Base-by-base conservation (phyloP, 345 rosid species). In the Aquilaria sinensis region DNA sequence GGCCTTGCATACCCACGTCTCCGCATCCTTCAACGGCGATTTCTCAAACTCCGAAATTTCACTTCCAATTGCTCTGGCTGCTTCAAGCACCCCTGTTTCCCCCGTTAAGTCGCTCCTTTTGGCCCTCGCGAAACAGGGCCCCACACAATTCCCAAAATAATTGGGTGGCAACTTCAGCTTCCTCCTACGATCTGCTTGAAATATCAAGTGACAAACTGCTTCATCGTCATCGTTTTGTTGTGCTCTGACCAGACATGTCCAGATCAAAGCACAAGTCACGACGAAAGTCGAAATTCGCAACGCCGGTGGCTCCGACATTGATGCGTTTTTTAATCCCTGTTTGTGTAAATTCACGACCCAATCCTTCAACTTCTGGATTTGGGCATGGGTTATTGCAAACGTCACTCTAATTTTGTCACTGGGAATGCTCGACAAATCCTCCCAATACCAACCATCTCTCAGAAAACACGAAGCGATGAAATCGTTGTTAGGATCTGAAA, bases 121-220 rank as follows among this genome's bases (percentile, higher is more conserved):
- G 4, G 60, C 60, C 5, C 37, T 13, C 46, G 53, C 29, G 3
- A 46, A 54, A 30, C 59, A 12, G 5, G n/a, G 2, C 76, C 1
- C 10, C 31, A 78, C 64, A 4, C 83, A 78, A 14, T 77, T 78
- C 3, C 84, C 89, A 0, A 83, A 61, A 58, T 81, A 81, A 0
- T 65, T 37, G 29, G 46, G 0, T 1, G 83, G 74, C 2, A 54
- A 15, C n/a, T 64, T 64, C 23, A 64, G 60, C 11, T 29, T 43
- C 30, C 32, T 53, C 47, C 53, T 55, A 9, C 60, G 46, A 30
- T 63, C 52, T 10, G 67, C 67, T 5, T 7, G 3, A 30, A 53
- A 53, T 3, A 12, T 9, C 29, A 63, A 63, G 56, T 63, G 50
- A 14, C 9, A 64, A 64, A 45, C 29, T 1, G 1, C 12, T 9